Base-by-base conservation (phyloP, 1,284 basidiomycete species). In the Leucocoprinus gongylophorus region DNA sequence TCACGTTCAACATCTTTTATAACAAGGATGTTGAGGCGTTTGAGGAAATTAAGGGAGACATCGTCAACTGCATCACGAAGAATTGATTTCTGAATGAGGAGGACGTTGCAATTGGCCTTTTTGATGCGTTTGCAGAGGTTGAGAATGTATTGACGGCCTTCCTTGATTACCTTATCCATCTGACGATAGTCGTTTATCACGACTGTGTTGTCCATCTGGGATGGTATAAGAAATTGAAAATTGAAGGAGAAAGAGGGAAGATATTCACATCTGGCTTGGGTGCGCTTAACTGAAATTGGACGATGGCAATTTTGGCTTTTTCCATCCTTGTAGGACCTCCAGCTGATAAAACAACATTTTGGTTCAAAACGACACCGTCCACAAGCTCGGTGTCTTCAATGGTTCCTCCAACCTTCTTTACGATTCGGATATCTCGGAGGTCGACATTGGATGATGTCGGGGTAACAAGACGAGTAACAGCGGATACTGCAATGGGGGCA, bases 161-260 rank as follows among this genome's bases (percentile, higher is more conserved):
- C 97, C 71, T 99, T 99, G 69, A 99, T 87, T 57, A 99, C 95
- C 71, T 97, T 98, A 80, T 99, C 97, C 95, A 99, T 99, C 71
- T 99, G 97, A 35, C 97, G 86, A 75, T 99, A 99, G 72, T 99
- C 95, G 63, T 97, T 99, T 61, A 99, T 97, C 41, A 99, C 89
- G 44, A 99, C 95, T 33, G 97, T 97, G 75, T 99, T 99, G 73
- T 99, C 97, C 97, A 99, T 99, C 93, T 97, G 58, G 17, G 7
- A 35, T 15, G 17, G 2, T 17, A 17, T 23, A 8, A 50, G 30
- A 49, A 21, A 5, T 23, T 17, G 13, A 49, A 51, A 51, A 38
- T 45, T 18, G 10, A 20, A n/a, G 7, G 8, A 52, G 17, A 21
- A 41, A 15, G 45, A 44, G 29, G 48, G 48, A 51, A 45, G 17